phyloP scores from a whole-genome alignment of 192 early-diverging fungal genomes.

The Paraglomus brasilianum region DNA sequence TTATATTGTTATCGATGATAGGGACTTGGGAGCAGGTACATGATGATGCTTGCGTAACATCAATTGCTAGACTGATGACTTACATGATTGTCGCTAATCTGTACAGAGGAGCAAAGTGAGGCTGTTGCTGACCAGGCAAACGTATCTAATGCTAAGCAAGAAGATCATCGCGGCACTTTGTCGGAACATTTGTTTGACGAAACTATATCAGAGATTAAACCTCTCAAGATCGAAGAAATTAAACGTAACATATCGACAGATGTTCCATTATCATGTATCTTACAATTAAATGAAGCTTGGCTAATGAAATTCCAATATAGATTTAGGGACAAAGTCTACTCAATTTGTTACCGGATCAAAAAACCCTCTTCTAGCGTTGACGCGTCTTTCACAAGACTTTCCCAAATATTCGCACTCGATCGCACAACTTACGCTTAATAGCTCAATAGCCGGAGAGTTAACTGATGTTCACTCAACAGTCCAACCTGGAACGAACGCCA shows the following conservation, averaged over 20 bases:
- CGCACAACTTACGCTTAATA: slow-evolving; percentile 50
- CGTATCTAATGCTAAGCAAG: slow-evolving; percentile 24
- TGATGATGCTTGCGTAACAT: slow-evolving; percentile 1
- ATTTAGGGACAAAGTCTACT: slow-evolving; percentile 68
- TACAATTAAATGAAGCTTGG: background rate
- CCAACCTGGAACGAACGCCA: slow-evolving; percentile 28
- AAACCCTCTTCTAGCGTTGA: slow-evolving; percentile 63
- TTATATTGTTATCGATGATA: slow-evolving; percentile 95
- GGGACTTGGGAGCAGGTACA: slow-evolving; percentile 54
- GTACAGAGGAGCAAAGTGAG: slow-evolving; percentile 10
- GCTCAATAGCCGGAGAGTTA: slow-evolving; percentile 46
- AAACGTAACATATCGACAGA: slow-evolving; percentile 35
- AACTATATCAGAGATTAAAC: slow-evolving; percentile 46
- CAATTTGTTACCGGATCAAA: slow-evolving; percentile 66
- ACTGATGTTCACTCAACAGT: slow-evolving; percentile 14
- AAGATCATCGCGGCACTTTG: background rate
- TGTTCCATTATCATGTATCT: background rate
- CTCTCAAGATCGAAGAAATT: slow-evolving; percentile 54
- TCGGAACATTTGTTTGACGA: slow-evolving; percentile 45
- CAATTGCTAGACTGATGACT: background rate
- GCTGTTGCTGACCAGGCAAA: background rate
- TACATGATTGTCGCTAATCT: slow-evolving; percentile 29
- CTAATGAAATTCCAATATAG: slow-evolving; percentile 19
- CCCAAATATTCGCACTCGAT: slow-evolving; percentile 86
- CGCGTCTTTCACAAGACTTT: slow-evolving; percentile 76